Percentiles rank a stretch among this genome's conserved stretches.
These are phyloP conservation scores for Cercospora berteroae DNA, from an alignment of 2,329 filamentous ascomycete species.

Conservation along the genomic window DNA sequence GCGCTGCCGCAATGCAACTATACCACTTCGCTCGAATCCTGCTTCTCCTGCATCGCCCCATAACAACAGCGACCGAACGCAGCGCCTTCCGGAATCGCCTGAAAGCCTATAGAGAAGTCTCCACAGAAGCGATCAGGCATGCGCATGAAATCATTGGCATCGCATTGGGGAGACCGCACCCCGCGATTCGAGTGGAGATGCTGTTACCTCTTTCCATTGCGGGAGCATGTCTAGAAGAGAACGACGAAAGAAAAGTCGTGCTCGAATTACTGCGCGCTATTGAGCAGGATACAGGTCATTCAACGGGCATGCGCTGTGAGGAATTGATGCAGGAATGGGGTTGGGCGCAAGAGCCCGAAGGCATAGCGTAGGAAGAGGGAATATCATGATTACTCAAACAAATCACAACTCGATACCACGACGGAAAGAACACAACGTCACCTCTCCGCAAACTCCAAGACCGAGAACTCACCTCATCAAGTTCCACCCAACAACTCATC, in stretches of 20 bases:
- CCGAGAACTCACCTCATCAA: not conserved
- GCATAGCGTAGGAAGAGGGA: conserved; percentile 15
- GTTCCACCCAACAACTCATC: not conserved
- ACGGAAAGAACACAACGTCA: not conserved
- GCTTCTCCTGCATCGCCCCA: conserved; percentile 57
- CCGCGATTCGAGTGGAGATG: conserved; percentile 57
- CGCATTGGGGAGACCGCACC: conserved; percentile 55
- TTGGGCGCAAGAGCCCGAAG: conserved; percentile 27
- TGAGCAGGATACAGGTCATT: conserved; percentile 62
- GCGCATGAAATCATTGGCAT: conserved; percentile 62
- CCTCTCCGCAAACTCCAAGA: not conserved
- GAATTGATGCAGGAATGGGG: conserved; percentile 52
- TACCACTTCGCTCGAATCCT: conserved; percentile 65
- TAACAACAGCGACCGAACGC: conserved; percentile 42
- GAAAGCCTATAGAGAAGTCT: conserved; percentile 56
- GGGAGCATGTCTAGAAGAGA: conserved; percentile 58
- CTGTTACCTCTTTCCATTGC: conserved; percentile 60
- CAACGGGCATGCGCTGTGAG: conserved; percentile 58
- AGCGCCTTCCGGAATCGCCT: conserved; percentile 50
- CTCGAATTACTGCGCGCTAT: conserved; percentile 60
- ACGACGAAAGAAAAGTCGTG: conserved; percentile 55
- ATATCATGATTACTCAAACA: not conserved
- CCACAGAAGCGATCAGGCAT: conserved; percentile 55
- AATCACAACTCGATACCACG: not conserved
- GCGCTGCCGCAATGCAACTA: conserved; percentile 62